Conservation (phyloP, 805 yeast genomes). For the Kodamaea fukazawae region DNA sequence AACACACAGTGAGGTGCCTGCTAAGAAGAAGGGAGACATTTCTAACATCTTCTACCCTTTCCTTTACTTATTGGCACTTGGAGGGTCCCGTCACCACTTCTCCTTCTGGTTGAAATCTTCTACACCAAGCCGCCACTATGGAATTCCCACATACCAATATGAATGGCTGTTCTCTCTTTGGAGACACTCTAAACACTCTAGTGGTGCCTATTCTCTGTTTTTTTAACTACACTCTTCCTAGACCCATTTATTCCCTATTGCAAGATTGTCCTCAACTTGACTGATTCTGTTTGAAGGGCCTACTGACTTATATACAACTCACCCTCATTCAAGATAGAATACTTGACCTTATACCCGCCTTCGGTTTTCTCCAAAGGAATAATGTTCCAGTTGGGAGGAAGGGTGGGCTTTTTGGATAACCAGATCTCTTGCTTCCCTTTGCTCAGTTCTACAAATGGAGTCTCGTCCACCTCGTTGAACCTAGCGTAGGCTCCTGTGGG, state of each 20-base stretch:
- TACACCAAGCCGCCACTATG: too few species aligned
- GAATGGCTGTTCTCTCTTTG: too few species aligned
- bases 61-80: too few species aligned
- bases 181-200: too few species aligned
- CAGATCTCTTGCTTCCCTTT: background rate
- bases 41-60: too few species aligned
- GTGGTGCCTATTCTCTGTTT: too few species aligned
- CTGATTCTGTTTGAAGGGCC: too few species aligned
- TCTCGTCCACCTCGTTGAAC: background rate
- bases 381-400: constrained; percentile 11
- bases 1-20: too few species aligned
- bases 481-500: background rate
- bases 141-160: too few species aligned
- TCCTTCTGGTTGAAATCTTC: too few species aligned
- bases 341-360: constrained; percentile 6
- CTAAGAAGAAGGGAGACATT: too few species aligned
- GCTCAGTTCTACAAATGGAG: constrained; percentile 1
- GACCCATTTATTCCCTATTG: background rate
- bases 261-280: background rate
- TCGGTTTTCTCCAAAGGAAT: constrained; percentile 10
- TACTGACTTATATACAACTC: background rate
- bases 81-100: too few species aligned
- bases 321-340: constrained; percentile 6
- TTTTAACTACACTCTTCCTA: constrained; percentile 6
- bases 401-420: constrained; percentile 1